Conservation (phyloP, 2,329 filamentous ascomycete species). For the Curvularia spicifera region DNA sequence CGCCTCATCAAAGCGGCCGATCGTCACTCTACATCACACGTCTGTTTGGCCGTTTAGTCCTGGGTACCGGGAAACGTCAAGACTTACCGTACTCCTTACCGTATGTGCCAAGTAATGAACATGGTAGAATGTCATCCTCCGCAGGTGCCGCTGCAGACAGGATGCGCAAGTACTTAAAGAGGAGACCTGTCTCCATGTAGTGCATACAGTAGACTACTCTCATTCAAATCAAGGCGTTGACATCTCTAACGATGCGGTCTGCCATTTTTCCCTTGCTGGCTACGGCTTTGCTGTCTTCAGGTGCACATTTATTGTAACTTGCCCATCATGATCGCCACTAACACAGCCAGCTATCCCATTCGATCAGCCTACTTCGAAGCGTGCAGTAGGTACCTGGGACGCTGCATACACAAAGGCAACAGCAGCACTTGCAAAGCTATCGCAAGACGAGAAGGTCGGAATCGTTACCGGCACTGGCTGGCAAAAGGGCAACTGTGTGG, state of each 20-base stretch:
- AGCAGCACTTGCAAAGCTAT: constrained; percentile 49
- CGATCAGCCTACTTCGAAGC: constrained; percentile 25
- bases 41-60: constrained; percentile 7
- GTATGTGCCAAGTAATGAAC: constrained; percentile 32
- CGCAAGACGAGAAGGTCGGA: constrained; percentile 49
- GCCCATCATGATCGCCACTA: constrained; percentile 6
- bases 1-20: constrained; percentile 36
- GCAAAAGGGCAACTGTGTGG: constrained; percentile 45
- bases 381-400: constrained; percentile 45
- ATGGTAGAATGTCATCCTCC: constrained; percentile 19
- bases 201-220: constrained; percentile 2
- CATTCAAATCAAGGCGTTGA: constrained; percentile 4
- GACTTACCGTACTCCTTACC: constrained; percentile 7
- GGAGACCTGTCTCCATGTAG: constrained; percentile 9
- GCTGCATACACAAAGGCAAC: constrained; percentile 51
- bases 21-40: constrained; percentile 34
- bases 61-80: constrained; percentile 9
- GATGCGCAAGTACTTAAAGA: constrained; percentile 31
- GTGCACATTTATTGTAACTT: constrained; percentile 16
- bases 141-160: constrained; percentile 9
- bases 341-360: constrained; percentile 30
- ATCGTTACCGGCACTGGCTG: constrained; percentile 49
- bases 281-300: constrained; percentile 30
- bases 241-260: constrained; percentile 32
- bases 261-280: constrained; percentile 34